Percentiles rank a stretch among this genome's conserved stretches.
These are phyloP conservation scores for Leishmania aethiopica DNA, from an alignment of 208 protist species.

Conservation along the genomic window DNA sequence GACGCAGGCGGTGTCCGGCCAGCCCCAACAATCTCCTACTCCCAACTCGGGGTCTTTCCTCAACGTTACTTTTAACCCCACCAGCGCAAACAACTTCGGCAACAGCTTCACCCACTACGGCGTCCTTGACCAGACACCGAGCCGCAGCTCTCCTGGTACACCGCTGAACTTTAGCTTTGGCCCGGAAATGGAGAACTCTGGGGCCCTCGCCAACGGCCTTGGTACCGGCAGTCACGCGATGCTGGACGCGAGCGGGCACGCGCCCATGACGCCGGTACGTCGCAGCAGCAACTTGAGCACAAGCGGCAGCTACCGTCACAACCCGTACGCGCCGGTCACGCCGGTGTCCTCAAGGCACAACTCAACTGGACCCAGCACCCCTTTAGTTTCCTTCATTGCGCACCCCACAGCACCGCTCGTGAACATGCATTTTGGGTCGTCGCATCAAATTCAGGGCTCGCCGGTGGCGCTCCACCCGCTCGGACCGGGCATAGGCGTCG, in stretches of 20 bases:
- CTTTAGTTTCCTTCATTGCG: slow-evolving; percentile 13
- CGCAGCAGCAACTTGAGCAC: slow-evolving; percentile 46
- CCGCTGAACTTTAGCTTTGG: slow-evolving; percentile 56
- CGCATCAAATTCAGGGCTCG: slow-evolving; percentile 20
- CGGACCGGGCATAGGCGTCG: slow-evolving; percentile 6
- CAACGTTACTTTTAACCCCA: slow-evolving; percentile 43
- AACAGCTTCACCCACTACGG: slow-evolving; percentile 27
- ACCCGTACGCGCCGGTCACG: slow-evolving; percentile 68
- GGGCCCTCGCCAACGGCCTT: slow-evolving; percentile 3
- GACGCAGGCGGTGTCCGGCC: neutral
- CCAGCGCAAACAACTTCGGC: slow-evolving; percentile 21
- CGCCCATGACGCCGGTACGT: slow-evolving; percentile 32
- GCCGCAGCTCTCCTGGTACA: slow-evolving; percentile 35
- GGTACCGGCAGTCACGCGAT: slow-evolving; percentile 9
- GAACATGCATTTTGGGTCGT: slow-evolving; percentile 28
- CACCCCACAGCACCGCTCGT: slow-evolving; percentile 13
- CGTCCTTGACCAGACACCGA: slow-evolving; percentile 23
- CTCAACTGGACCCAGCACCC: slow-evolving; percentile 32
- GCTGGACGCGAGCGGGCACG: slow-evolving; percentile 18
- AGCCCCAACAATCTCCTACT: slow-evolving; percentile 26
- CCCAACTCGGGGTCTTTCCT: slow-evolving; percentile 36
- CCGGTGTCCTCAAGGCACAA: slow-evolving; percentile 38
- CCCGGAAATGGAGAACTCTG: slow-evolving; percentile 28
- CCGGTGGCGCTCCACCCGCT: neutral
- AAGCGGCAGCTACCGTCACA: slow-evolving; percentile 59